These are phyloP conservation scores for Trichophyton mentagrophytes DNA, from an alignment of 2,329 filamentous ascomycete genomes.

Conservation along the genomic window DNA sequence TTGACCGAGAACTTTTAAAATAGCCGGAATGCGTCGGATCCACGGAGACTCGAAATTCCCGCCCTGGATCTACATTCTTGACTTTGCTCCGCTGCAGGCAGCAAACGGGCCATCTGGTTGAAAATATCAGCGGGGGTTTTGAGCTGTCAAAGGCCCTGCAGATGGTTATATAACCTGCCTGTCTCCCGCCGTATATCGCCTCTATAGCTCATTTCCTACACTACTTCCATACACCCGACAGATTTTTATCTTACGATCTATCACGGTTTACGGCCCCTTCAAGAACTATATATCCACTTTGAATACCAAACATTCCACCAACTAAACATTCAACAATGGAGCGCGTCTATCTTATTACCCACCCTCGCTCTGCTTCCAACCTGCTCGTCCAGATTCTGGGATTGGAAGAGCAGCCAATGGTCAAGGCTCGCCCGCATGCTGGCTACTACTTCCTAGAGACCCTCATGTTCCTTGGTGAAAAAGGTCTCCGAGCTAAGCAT, in stretches of 20 bases:
- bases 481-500: conserved; percentile 13
- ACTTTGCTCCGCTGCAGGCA: neutral
- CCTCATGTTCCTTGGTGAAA: conserved; percentile 8
- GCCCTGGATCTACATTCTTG: neutral
- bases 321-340: conserved; percentile 1
- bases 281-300: neutral
- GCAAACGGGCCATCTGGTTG: neutral
- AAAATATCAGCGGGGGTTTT: neutral
- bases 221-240: neutral
- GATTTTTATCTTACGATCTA: neutral
- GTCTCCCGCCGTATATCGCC: neutral
- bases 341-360: conserved; percentile 17
- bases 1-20: neutral
- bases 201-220: neutral
- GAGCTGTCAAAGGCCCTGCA: neutral
- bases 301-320: neutral
- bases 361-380: conserved; percentile 24
- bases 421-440: conserved; percentile 13
- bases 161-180: neutral
- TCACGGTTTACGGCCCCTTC: neutral
- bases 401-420: conserved; percentile 19
- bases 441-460: conserved; percentile 22
- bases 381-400: conserved; percentile 22
- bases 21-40: neutral
- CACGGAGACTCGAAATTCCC: neutral